Conservation (phyloP, 2,329 filamentous ascomycete genomes). For the Fusarium luffae region DNA sequence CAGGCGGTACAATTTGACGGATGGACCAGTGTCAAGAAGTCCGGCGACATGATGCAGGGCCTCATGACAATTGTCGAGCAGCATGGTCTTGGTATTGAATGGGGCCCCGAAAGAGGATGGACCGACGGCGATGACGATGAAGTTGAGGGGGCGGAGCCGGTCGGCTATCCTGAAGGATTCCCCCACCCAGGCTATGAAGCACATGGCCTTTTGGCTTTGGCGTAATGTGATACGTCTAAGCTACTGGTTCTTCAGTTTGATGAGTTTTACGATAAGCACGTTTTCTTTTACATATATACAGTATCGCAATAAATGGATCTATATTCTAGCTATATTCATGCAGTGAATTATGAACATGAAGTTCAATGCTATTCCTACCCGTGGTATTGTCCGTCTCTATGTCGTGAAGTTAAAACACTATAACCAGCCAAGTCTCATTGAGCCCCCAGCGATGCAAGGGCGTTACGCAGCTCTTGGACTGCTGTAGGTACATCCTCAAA, state of each 20-base stretch:
- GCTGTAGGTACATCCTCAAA: conserved; percentile 96
- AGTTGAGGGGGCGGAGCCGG: neutral
- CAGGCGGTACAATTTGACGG: conserved; percentile 75
- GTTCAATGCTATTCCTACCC: conserved; percentile 14
- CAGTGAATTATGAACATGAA: conserved; percentile 13
- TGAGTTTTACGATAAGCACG: conserved; percentile 37
- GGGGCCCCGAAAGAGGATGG: conserved; percentile 77
- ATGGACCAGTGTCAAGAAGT: conserved; percentile 72
- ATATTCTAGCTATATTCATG: conserved; percentile 25
- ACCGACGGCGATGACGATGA: conserved; percentile 57
- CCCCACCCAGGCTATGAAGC: conserved; percentile 27
- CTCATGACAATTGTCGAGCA: conserved; percentile 65
- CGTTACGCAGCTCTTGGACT: conserved; percentile 82
- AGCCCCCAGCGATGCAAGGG: conserved; percentile 76
- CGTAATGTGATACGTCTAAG: conserved; percentile 8
- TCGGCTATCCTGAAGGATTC: conserved; percentile 18
- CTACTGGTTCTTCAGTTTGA: conserved; percentile 14
- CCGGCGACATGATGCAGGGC: conserved; percentile 71
- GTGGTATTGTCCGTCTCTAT: conserved; percentile 37
- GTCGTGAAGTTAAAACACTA: conserved; percentile 2
- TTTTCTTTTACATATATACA: conserved; percentile 10
- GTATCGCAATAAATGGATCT: conserved; percentile 20
- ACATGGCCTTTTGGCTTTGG: conserved; percentile 21
- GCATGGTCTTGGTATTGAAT: conserved; percentile 66
- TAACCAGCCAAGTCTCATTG: conserved; percentile 34